phyloP scores from a whole-genome alignment of 805 yeast species.

The Metschnikowia borealis region DNA sequence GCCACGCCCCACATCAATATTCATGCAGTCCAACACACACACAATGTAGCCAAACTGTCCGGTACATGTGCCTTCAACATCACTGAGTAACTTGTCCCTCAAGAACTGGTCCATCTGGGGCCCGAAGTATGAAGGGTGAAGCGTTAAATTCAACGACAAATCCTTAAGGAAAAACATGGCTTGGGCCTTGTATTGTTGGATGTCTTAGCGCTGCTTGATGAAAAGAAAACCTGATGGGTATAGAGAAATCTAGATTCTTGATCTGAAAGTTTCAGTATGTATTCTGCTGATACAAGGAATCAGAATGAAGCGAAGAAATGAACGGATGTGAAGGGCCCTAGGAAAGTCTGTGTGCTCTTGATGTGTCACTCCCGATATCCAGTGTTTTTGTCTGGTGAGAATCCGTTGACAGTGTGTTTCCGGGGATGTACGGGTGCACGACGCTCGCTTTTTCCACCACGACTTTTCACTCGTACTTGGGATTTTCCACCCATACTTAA shows the following conservation, averaged over 20 bases:
- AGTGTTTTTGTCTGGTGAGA: constrained; percentile 1
- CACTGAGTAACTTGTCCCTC: constrained; percentile 84
- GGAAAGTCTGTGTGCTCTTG: not conserved
- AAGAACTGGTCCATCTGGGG: constrained; percentile 95
- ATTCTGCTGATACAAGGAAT: not conserved
- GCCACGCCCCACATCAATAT: constrained; percentile 93
- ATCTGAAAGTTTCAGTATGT: not conserved
- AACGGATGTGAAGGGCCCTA: constrained; percentile 1
- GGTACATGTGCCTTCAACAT: constrained; percentile 97
- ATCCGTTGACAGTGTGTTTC: constrained; percentile 2
- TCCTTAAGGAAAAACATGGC: constrained; percentile 61
- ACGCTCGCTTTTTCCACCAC: not conserved
- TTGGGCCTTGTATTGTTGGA: not conserved
- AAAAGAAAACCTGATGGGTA: not conserved
- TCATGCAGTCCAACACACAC: constrained; percentile 92
- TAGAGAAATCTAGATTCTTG: not conserved
- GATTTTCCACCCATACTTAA: not conserved
- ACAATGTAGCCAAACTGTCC: constrained; percentile 98
- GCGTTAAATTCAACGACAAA: constrained; percentile 82
- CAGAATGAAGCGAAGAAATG: not conserved
- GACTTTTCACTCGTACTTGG: not conserved
- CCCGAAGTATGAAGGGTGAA: constrained; percentile 96
- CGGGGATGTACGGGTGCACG: not conserved
- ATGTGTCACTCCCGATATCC: not conserved
- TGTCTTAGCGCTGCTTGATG: not conserved